Evolutionary conservation across 345 rosid genomes (phyloP).

Genomic region (Populus davidiana): DNA sequence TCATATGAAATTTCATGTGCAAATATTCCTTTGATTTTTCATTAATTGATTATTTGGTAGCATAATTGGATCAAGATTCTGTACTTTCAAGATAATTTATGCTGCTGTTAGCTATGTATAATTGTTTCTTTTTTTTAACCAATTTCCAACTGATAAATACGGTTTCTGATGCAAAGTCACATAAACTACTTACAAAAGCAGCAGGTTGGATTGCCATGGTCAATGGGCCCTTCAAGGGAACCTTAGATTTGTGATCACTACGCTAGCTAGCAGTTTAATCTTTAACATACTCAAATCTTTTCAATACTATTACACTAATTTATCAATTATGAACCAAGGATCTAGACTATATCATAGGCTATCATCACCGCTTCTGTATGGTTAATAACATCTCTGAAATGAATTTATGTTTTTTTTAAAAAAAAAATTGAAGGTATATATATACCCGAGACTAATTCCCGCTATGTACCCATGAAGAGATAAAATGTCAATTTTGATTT

Average conservation of each 20-base stretch:
- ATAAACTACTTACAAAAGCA: constrained; percentile 12
- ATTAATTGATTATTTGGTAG: background rate
- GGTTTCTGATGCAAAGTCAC: constrained; percentile 8
- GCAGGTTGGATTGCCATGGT: constrained; percentile 1
- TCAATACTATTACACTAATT: background rate
- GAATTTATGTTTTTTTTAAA: background rate
- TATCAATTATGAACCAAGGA: background rate
- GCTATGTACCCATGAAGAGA: background rate
- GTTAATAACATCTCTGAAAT: background rate
- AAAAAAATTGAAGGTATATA: no score
- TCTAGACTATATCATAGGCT: background rate
- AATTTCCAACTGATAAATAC: background rate
- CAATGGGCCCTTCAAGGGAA: constrained; percentile 9
- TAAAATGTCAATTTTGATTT: background rate
- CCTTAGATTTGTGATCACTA: background rate
- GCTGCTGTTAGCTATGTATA: background rate
- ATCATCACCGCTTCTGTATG: no score
- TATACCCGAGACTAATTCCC: background rate
- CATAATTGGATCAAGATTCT: constrained; percentile 15
- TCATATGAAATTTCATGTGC: constrained; percentile 22
- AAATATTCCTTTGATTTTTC: constrained; percentile 10
- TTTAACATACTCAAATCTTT: constrained; percentile 15
- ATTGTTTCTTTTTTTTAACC: background rate
- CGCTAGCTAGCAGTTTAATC: background rate
- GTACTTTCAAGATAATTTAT: background rate